These are phyloP conservation scores for Daldinia loculata DNA, from an alignment of 495 filamentous ascomycete genomes.

Conservation along the genomic window DNA sequence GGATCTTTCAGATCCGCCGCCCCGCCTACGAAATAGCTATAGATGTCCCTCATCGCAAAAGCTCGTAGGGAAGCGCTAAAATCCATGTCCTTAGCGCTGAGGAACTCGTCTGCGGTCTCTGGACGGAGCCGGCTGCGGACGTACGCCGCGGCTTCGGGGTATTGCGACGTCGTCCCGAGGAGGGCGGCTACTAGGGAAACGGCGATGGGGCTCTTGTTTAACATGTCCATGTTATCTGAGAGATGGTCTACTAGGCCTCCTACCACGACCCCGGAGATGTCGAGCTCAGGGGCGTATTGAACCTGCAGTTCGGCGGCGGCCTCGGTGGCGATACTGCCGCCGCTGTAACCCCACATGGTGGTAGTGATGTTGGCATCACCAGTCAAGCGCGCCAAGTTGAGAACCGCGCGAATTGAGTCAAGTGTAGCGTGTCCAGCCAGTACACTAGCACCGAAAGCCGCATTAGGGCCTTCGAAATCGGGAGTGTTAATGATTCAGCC, in stretches of 20 bases:
- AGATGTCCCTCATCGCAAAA: background rate
- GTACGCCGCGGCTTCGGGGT: background rate
- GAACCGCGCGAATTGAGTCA: background rate
- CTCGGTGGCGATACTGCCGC: conserved; percentile 61
- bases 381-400: background rate
- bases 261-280: background rate
- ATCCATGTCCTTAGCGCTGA: background rate
- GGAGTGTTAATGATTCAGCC: too few species aligned
- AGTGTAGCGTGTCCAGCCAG: background rate
- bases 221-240: background rate
- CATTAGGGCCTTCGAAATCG: too few species aligned
- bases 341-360: conserved; percentile 65
- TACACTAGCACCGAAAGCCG: background rate
- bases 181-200: background rate
- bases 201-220: background rate
- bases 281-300: conserved; percentile 63
- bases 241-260: background rate
- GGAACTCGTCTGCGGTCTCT: background rate
- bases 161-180: background rate
- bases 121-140: background rate
- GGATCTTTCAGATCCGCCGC: background rate
- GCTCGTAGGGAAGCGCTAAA: background rate
- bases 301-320: conserved; percentile 63
- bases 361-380: background rate
- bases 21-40: background rate